Conservation (phyloP, 768 basidiomycete genomes). For the Pisolithus microcarpus region DNA sequence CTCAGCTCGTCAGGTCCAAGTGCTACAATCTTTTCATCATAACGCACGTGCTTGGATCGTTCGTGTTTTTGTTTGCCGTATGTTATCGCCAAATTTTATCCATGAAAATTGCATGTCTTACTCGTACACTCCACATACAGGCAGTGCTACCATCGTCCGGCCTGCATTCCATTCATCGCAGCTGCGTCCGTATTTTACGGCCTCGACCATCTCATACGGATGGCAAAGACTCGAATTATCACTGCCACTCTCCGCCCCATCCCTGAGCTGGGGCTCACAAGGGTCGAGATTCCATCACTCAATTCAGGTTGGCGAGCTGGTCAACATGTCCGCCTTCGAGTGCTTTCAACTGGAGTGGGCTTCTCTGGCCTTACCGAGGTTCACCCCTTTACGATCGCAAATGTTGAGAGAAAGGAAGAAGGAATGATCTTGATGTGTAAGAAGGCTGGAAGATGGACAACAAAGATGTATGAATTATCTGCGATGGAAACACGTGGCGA, state of each 20-base stretch:
- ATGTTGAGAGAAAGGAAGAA: slow-evolving; percentile 44
- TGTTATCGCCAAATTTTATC: slow-evolving; percentile 12
- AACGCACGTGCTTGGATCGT: slow-evolving; percentile 51
- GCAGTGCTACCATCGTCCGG: slow-evolving; percentile 45
- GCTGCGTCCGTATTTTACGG: slow-evolving; percentile 44
- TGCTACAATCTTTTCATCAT: slow-evolving; percentile 61
- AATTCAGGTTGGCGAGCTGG: slow-evolving; percentile 76
- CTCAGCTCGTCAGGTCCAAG: slow-evolving; percentile 43
- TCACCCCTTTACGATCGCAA: slow-evolving; percentile 82
- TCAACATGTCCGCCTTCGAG: slow-evolving; percentile 72
- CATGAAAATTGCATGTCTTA: slow-evolving; percentile 18
- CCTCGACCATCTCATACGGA: slow-evolving; percentile 53
- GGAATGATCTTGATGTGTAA: slow-evolving; percentile 65
- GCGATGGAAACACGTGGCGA: slow-evolving; percentile 31
- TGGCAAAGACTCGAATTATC: slow-evolving; percentile 54
- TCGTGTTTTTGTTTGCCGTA: slow-evolving; percentile 51
- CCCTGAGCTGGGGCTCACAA: slow-evolving; percentile 56
- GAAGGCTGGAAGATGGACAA: slow-evolving; percentile 59
- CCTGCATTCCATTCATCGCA: slow-evolving; percentile 40
- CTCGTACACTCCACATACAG: slow-evolving; percentile 10
- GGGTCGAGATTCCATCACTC: slow-evolving; percentile 52
- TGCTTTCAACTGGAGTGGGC: slow-evolving; percentile 51
- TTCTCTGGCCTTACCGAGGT: slow-evolving; percentile 49
- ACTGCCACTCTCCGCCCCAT: slow-evolving; percentile 54
- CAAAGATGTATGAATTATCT: slow-evolving; percentile 44